These are phyloP conservation scores for Eutrema japonicum DNA, from an alignment of 345 rosid genomes.

Conservation along the genomic window DNA sequence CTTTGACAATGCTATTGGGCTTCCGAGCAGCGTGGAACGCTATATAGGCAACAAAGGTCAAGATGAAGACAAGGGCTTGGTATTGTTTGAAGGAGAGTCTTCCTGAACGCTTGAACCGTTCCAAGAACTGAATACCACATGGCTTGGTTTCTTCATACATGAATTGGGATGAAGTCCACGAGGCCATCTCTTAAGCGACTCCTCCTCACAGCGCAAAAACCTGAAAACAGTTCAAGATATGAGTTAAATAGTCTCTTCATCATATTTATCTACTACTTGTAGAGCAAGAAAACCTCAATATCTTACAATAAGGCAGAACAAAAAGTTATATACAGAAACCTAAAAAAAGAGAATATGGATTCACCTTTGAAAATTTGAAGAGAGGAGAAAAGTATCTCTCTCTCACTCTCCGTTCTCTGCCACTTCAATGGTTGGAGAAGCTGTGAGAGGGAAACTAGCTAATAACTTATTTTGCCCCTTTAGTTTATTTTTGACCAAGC, in stretches of 20 bases:
- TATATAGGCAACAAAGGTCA: conserved; percentile 79
- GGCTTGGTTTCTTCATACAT: conserved; percentile 59
- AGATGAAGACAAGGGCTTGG: conserved; percentile 72
- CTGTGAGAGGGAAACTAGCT: not conserved
- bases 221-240: conserved; percentile 24
- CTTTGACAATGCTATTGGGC: conserved; percentile 90
- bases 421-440: conserved; percentile 32
- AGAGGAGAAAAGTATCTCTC: not conserved
- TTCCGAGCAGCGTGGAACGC: conserved; percentile 86
- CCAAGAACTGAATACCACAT: conserved; percentile 64
- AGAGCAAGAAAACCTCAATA: not conserved
- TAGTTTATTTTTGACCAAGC: conserved; percentile 29
- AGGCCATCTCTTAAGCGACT: conserved; percentile 31
- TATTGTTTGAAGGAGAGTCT: conserved; percentile 70
- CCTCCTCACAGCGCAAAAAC: conserved; percentile 9
- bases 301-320: conserved; percentile 1
- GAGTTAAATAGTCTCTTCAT: not conserved
- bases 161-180: conserved; percentile 47
- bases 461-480: conserved; percentile 33
- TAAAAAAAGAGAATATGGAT: not conserved
- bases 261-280: not conserved
- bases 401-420: conserved; percentile 1
- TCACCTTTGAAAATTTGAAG: conserved; percentile 14
- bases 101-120: conserved; percentile 50
- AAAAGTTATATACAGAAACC: not conserved